Evolutionary conservation across 768 basidiomycete genomes (phyloP).

Genomic region (Phlegmacium glaucopus): DNA sequence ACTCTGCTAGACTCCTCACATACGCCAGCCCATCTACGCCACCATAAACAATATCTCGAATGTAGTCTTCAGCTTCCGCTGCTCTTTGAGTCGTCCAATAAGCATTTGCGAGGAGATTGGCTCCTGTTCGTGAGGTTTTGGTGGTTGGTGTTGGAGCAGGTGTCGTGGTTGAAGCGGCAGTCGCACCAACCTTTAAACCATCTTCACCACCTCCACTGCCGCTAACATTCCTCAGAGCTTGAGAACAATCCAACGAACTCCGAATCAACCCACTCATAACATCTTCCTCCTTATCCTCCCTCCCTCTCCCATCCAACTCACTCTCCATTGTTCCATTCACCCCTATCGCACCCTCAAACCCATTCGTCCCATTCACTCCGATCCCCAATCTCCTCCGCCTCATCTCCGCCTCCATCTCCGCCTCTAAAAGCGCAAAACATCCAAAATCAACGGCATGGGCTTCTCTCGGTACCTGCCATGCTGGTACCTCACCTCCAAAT

Average conservation of each 20-base stretch:
- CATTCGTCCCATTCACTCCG: slow-evolving; percentile 12
- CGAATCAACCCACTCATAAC: slow-evolving; percentile 30
- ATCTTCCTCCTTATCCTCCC: slow-evolving; percentile 30
- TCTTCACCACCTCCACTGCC: slow-evolving; percentile 3
- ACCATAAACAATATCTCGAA: slow-evolving; percentile 76
- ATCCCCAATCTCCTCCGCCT: slow-evolving; percentile 16
- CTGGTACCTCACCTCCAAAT: slow-evolving; percentile 20
- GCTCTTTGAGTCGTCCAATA: slow-evolving; percentile 52
- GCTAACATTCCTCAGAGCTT: slow-evolving; percentile 11
- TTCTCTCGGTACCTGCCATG: slow-evolving; percentile 51
- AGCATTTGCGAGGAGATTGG: slow-evolving; percentile 17
- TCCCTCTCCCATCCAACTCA: slow-evolving; percentile 9
- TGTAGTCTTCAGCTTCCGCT: slow-evolving; percentile 58
- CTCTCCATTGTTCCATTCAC: not conserved
- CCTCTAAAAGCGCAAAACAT: slow-evolving; percentile 51
- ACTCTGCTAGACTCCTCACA: slow-evolving; percentile 73
- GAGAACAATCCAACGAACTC: slow-evolving; percentile 35
- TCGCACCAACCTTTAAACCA: slow-evolving; percentile 12
- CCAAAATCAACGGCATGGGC: slow-evolving; percentile 59
- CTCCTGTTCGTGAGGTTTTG: not conserved
- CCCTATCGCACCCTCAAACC: not conserved
- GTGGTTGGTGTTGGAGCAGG: too few relatives aligned
- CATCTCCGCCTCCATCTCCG: slow-evolving; percentile 44
- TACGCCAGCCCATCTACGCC: slow-evolving; percentile 77
- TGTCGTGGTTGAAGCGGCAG: slow-evolving; percentile 4